Conservation (phyloP, 495 filamentous ascomycete species). For the Aspergillus campestris region DNA sequence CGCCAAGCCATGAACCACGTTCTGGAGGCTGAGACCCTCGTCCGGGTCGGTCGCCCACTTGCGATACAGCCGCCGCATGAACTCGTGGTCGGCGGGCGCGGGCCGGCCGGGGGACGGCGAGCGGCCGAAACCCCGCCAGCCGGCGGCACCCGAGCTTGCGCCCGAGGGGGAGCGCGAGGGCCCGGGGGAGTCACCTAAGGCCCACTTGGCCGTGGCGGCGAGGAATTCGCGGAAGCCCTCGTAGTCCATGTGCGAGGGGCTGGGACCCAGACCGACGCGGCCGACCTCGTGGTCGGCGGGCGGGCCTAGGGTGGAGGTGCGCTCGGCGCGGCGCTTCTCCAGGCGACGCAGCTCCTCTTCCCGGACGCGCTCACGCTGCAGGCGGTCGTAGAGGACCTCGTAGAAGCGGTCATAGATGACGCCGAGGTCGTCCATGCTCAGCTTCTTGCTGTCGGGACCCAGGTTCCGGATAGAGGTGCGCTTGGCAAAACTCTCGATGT, state of each 20-base stretch:
- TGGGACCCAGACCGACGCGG: constrained; percentile 82
- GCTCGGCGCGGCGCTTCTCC: constrained; percentile 49
- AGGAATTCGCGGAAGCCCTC: constrained; percentile 91
- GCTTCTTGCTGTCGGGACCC: constrained; percentile 85
- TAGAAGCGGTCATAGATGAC: constrained; percentile 92
- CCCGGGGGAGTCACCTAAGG: constrained; percentile 67
- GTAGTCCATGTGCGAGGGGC: constrained; percentile 88
- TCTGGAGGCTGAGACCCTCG: constrained; percentile 71
- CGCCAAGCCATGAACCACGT: constrained; percentile 85
- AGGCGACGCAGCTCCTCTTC: constrained; percentile 59
- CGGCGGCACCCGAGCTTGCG: constrained; percentile 45
- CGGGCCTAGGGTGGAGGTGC: constrained; percentile 32
- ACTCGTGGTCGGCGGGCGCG: constrained; percentile 90
- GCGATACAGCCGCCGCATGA: constrained; percentile 80
- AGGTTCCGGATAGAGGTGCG: constrained; percentile 93
- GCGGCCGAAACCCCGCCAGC: constrained; percentile 38
- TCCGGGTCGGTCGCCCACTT: constrained; percentile 76
- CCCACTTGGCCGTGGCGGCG: constrained; percentile 83
- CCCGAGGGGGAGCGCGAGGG: constrained; percentile 46
- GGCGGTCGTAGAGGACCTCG: constrained; percentile 77
- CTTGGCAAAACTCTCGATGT: constrained; percentile 95
- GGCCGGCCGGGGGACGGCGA: constrained; percentile 71
- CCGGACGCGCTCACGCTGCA: constrained; percentile 69
- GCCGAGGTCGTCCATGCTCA: constrained; percentile 76
- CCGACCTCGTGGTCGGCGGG: constrained; percentile 46